These are phyloP conservation scores for Rhizopus sp. DNA, from an alignment of 371 early-diverging fungal genomes.

Conservation along the genomic window DNA sequence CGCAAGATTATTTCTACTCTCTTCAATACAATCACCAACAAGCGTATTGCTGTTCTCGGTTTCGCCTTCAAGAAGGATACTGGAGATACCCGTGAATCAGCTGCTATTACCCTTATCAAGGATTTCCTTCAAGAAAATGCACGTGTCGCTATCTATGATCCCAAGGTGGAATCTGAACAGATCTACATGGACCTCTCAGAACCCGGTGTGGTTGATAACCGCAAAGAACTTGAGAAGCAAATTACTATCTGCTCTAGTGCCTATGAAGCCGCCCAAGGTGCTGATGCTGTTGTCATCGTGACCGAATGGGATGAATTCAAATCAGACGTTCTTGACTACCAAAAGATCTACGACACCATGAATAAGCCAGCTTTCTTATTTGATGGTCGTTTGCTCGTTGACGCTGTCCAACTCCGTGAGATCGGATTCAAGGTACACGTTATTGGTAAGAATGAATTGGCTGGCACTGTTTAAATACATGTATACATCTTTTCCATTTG, in stretches of 20 bases:
- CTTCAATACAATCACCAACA: constrained; percentile 86
- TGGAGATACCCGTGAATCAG: constrained; percentile 93
- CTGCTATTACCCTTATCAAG: constrained; percentile 85
- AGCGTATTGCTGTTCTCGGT: constrained; percentile 84
- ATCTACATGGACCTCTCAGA: constrained; percentile 81
- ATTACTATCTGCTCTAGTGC: constrained; percentile 64
- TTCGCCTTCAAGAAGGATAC: constrained; percentile 98
- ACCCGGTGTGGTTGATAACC: constrained; percentile 68
- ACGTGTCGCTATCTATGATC: constrained; percentile 85
- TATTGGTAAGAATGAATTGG: constrained; percentile 75
- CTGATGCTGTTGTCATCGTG: constrained; percentile 84
- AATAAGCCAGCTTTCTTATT: constrained; percentile 91
- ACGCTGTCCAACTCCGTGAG: constrained; percentile 67
- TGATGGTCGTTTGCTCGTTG: constrained; percentile 90
- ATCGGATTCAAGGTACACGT: constrained; percentile 88
- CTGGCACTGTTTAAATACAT: constrained; percentile 41
- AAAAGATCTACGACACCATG: constrained; percentile 73
- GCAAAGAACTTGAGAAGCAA: constrained; percentile 61
- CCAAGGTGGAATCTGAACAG: constrained; percentile 84
- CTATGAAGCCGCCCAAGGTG: constrained; percentile 70
- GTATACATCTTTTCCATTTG: not conserved
- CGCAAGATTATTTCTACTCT: constrained; percentile 68
- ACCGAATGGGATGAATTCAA: constrained; percentile 97
- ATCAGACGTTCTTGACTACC: constrained; percentile 64
- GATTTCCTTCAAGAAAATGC: constrained; percentile 84